Evolutionary conservation across 192 early-diverging fungal genomes (phyloP), one percentile per base, ranked within the genome.

Genomic region (Obelidium mucronatum): DNA sequence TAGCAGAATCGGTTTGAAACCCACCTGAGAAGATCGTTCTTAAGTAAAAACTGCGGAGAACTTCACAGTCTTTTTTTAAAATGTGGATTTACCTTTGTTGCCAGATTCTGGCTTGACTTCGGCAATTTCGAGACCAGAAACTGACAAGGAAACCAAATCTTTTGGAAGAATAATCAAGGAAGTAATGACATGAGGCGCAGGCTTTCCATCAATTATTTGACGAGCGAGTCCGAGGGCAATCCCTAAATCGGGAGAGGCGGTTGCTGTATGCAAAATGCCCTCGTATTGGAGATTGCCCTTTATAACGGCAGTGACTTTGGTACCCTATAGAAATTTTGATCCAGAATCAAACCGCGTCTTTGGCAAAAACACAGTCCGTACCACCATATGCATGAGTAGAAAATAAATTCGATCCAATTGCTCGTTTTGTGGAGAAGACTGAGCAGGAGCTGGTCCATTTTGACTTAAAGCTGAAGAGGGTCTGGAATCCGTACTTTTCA

Each of bases 1-100:
- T 99, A 59, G 94, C 93, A 0, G 93, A 88, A 77, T 99, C 97
- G 0, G 95, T 97, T 65, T 93, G 91, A 82, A 99, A 96, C 24
- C 84, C 88, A 24, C 40, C 67, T 40, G 8, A n/a, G 42, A 74
- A 76, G 0, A n/a, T 67, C 5, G 28, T 8, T 3, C 78, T 40
- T 5, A 37, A 19, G 63, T 24, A 26, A 28, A 40, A 30, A 4
- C 33, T 37, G 33, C 15, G 34, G 6, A n/a, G n/a, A n/a, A n/a
- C n/a, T n/a, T n/a, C n/a, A n/a, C n/a, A n/a, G n/a, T n/a, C n/a
- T n/a, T n/a, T n/a, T n/a, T n/a, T n/a, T n/a, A n/a, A 68, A 68
- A 31, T 24, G 1, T 8, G 8, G 5, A 58, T 51, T 68, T 48
- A 35, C n/a, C 26, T 40, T 6, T 22, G 11, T 4, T 17, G 6